These are phyloP conservation scores for Trichoderma breve DNA, from an alignment of 2,329 filamentous ascomycete species.

Conservation along the genomic window DNA sequence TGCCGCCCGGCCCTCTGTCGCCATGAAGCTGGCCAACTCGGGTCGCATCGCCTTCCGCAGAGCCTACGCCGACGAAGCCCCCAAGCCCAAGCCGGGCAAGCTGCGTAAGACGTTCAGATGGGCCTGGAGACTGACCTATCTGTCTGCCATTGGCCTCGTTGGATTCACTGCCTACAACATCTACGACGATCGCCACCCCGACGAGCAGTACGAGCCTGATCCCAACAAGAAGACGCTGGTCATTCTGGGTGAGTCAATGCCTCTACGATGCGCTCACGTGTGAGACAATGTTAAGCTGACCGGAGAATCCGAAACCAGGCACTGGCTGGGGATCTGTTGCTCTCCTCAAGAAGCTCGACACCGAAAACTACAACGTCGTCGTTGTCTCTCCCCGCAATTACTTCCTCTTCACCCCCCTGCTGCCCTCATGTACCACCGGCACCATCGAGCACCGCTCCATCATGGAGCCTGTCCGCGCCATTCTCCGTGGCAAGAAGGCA, in stretches of 20 bases:
- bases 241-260: constrained; percentile 68
- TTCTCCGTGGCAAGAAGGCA: constrained; percentile 91
- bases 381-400: constrained; percentile 98
- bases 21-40: constrained; percentile 36
- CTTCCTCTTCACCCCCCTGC: constrained; percentile 97
- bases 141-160: constrained; percentile 67
- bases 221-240: constrained; percentile 95
- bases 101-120: constrained; percentile 71
- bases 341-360: constrained; percentile 96
- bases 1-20: constrained; percentile 31
- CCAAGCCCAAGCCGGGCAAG: constrained; percentile 53
- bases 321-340: constrained; percentile 96
- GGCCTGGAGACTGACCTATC: constrained; percentile 78
- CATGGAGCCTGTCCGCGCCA: constrained; percentile 97
- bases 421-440: constrained; percentile 96
- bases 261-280: background rate
- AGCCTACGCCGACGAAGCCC: constrained; percentile 51
- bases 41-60: constrained; percentile 44
- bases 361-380: constrained; percentile 97
- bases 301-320: constrained; percentile 50
- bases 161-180: constrained; percentile 77
- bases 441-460: constrained; percentile 98
- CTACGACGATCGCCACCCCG: constrained; percentile 78
- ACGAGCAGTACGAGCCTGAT: constrained; percentile 75
- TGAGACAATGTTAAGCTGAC: constrained; percentile 25